Evolutionary conservation across 768 basidiomycete genomes (phyloP), one percentile per base, ranked within the genome.

Genomic region (Suillus variegatus): DNA sequence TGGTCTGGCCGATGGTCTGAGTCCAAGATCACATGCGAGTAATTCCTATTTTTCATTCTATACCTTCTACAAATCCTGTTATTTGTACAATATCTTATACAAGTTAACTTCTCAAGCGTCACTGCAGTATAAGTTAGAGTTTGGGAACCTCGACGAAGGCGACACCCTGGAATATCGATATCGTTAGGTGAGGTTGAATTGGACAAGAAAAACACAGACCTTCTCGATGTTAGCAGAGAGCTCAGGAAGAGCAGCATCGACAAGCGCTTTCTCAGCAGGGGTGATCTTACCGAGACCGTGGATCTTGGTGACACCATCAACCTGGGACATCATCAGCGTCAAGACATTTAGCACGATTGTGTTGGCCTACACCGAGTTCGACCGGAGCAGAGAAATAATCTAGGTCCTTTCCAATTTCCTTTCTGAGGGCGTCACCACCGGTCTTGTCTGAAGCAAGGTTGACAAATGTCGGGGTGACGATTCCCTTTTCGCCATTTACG

Each of bases 341-440:
- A 47, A 12, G 9, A 62, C 32, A 47, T 47, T 3, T 25, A 60
- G 47, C 10, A 20, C 14, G 28, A 13, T 18, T 36, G 47, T 54
- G 61, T 12, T 43, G 38, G 74, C 80, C 55, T 76, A 95, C 94
- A 66, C 96, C 95, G 64, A 99, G 89, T 79, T 94, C 90, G 65
- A 99, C 86, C 58, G 86, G 89, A 43, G 89, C 86, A 25, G 94
- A 93, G 85, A 99, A 99, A 85, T 88, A 99, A 56, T 90, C 90
- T 46, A 97, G 75, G 14, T 90, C 85, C 66, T 81, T 74, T 16
- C 89, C 92, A 65, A 98, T 85, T 76, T 94, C 93, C 79, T 86
- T 86, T 76, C 84, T 85, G 72, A 98, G 80, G n/a, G 82, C 86
- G n/a, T 85, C 84, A 44, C 86, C 89, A 43, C 93, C 93, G 67